A percentile compares a stretch with the other conserved stretches of the same genome.
Conservation (phyloP, 768 basidiomycete species). For the Wakefieldia striispora region DNA sequence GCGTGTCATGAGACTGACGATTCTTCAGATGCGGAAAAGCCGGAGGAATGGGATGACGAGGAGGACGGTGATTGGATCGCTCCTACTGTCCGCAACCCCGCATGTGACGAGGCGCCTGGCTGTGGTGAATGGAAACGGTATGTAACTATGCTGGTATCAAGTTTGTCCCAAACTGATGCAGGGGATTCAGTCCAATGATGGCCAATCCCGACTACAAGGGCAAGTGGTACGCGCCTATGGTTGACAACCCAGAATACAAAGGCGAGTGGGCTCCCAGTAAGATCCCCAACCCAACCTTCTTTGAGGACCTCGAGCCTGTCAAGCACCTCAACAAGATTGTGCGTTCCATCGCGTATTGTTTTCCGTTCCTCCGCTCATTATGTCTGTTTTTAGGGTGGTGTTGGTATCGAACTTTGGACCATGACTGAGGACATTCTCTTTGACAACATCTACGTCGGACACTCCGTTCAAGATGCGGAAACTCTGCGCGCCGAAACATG, state of each 20-base stretch:
- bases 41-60: constrained; percentile 99
- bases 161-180: background rate
- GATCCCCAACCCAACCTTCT: constrained; percentile 89
- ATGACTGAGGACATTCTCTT: constrained; percentile 97
- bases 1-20: constrained; percentile 1
- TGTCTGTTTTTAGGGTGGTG: constrained; percentile 61
- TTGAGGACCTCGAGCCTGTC: constrained; percentile 81
- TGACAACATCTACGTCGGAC: constrained; percentile 91
- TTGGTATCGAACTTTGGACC: constrained; percentile 99
- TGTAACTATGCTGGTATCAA: background rate
- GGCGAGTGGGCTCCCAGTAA: constrained; percentile 90
- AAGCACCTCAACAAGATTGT: constrained; percentile 86
- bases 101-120: constrained; percentile 84
- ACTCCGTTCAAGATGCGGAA: constrained; percentile 85
- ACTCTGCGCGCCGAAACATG: constrained; percentile 85
- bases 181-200: constrained; percentile 63
- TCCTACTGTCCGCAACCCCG: constrained; percentile 86
- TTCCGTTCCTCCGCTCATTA: background rate
- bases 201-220: constrained; percentile 96
- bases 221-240: constrained; percentile 93
- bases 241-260: constrained; percentile 97
- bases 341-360: constrained; percentile 23
- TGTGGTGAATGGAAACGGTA: constrained; percentile 94
- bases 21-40: constrained; percentile 75
- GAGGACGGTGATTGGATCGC: constrained; percentile 99